Evolutionary conservation across 192 early-diverging fungal genomes (phyloP).

Genomic region (Mycoemilia scoparia): DNA sequence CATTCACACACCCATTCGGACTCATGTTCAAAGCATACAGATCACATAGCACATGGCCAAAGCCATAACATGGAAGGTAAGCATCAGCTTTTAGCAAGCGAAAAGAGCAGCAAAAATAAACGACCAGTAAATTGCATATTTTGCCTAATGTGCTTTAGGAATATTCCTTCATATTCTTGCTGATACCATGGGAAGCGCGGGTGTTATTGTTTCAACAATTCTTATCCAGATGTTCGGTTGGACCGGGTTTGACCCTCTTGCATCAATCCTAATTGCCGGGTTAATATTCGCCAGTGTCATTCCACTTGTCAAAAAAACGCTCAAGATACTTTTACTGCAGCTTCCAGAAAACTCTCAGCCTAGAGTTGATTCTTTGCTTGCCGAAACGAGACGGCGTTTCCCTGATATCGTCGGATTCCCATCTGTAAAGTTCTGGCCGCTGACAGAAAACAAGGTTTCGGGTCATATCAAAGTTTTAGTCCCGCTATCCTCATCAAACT

Average conservation of each 20-base stretch:
- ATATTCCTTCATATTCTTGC: constrained; percentile 90
- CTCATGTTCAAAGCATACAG: constrained; percentile 22
- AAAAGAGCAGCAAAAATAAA: constrained; percentile 79
- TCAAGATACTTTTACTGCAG: constrained; percentile 29
- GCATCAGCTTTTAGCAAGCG: too few species aligned
- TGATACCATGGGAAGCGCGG: constrained; percentile 87
- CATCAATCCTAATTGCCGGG: constrained; percentile 77
- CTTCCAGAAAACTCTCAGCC: constrained; percentile 17
- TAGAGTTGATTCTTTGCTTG: constrained; percentile 7
- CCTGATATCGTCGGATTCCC: constrained; percentile 3
- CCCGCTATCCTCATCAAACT: too few species aligned
- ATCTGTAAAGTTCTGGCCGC: constrained; percentile 23
- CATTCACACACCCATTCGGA: constrained; percentile 38
- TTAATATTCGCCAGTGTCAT: constrained; percentile 73
- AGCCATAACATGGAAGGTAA: constrained; percentile 35
- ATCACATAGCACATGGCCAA: constrained; percentile 16
- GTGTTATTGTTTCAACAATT: constrained; percentile 86
- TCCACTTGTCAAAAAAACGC: constrained; percentile 61
- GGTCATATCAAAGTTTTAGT: too few species aligned
- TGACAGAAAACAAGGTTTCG: constrained; percentile 21
- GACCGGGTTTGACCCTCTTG: constrained; percentile 89
- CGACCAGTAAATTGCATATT: too few species aligned
- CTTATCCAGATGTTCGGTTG: constrained; percentile 79
- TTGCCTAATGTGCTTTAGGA: too few species aligned
- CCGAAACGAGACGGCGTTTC: constrained; percentile 4